These are phyloP conservation scores for Saccharomycodes ludwigii DNA, from an alignment of 805 yeast species.

Conservation along the genomic window DNA sequence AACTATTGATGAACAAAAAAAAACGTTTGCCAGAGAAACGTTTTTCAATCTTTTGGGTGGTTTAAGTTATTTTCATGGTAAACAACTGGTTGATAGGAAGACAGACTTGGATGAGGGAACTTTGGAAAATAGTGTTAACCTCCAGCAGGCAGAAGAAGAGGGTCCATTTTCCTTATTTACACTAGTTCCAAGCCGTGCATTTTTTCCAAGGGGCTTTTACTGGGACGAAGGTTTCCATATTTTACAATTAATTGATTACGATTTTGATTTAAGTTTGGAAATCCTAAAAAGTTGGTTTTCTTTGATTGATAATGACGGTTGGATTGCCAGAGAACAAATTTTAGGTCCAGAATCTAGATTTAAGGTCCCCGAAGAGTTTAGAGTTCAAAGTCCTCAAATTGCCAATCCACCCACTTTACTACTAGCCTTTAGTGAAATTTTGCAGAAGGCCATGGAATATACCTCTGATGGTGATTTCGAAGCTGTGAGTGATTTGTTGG, in stretches of 20 bases:
- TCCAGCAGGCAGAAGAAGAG: conserved; percentile 43
- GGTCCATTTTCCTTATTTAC: conserved; percentile 73
- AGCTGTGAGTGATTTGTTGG: too few relatives aligned
- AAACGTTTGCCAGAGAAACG: conserved; percentile 60
- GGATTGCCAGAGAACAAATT: conserved; percentile 95
- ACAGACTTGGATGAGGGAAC: conserved; percentile 59
- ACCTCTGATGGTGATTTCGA: conserved; percentile 14
- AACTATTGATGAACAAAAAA: conserved; percentile 30
- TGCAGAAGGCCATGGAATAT: conserved; percentile 30
- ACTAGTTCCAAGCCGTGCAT: conserved; percentile 83
- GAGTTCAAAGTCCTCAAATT: conserved; percentile 73
- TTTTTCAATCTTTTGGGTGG: conserved; percentile 84
- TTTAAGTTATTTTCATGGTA: conserved; percentile 78
- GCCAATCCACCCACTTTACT: conserved; percentile 95
- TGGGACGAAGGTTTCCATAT: conserved; percentile 99
- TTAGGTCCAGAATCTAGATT: conserved; percentile 84
- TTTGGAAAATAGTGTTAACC: conserved; percentile 35
- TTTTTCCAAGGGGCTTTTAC: conserved; percentile 92
- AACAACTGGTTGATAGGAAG: conserved; percentile 64
- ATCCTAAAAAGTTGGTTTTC: conserved; percentile 80
- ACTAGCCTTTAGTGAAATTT: conserved; percentile 50
- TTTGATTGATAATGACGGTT: conserved; percentile 72
- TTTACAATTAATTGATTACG: conserved; percentile 70
- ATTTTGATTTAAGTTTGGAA: conserved; percentile 69
- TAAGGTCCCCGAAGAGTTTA: conserved; percentile 75